Evolutionary conservation across 768 basidiomycete genomes (phyloP).

Genomic region (Russula lepida): DNA sequence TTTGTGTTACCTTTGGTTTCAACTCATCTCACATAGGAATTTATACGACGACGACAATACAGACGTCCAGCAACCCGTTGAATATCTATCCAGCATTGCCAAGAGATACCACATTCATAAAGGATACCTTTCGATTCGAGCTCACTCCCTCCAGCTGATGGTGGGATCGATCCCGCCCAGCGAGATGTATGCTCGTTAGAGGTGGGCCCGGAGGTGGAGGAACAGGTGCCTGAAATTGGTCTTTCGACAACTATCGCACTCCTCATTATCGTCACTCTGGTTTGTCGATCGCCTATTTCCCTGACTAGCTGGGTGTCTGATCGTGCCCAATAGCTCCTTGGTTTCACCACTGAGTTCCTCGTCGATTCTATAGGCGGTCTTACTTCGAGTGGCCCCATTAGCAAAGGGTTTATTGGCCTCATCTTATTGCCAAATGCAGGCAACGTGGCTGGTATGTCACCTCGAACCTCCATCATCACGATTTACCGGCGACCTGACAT

Average conservation of each 20-base stretch:
- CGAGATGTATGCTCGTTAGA: not conserved
- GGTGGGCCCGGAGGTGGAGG: constrained; percentile 19
- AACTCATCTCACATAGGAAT: constrained; percentile 47
- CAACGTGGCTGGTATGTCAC: constrained; percentile 64
- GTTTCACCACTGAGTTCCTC: constrained; percentile 51
- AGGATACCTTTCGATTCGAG: not conserved
- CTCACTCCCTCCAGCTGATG: not conserved
- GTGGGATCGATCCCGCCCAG: not conserved
- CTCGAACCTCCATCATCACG: not conserved
- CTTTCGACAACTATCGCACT: constrained; percentile 30
- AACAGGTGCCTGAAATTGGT: constrained; percentile 31
- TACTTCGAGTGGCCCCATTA: constrained; percentile 46
- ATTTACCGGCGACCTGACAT: not conserved
- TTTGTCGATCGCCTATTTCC: constrained; percentile 20
- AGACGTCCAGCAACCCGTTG: not conserved
- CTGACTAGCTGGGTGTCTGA: not conserved
- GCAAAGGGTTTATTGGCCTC: constrained; percentile 77
- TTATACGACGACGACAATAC: constrained; percentile 38
- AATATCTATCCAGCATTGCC: not conserved
- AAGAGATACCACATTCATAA: not conserved
- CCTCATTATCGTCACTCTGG: constrained; percentile 34
- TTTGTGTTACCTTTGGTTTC: constrained; percentile 42
- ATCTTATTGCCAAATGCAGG: constrained; percentile 88
- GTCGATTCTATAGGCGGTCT: constrained; percentile 79
- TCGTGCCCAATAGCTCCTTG: constrained; percentile 32